phyloP scores from a whole-genome alignment of 1,139 yeast species.

The Debaryomyces psychrophilus region DNA sequence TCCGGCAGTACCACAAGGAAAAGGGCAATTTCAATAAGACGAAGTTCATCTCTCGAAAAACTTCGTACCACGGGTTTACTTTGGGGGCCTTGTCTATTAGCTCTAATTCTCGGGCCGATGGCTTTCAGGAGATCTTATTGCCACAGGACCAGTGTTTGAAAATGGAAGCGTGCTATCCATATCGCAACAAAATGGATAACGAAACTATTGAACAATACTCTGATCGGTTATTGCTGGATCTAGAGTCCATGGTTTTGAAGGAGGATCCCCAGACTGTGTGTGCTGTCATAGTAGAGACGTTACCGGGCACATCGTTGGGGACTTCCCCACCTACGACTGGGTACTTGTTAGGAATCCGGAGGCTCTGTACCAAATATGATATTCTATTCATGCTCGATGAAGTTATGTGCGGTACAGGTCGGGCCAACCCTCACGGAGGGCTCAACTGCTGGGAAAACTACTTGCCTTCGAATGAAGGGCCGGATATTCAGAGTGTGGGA shows the following conservation, averaged over 20 bases:
- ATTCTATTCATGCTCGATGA: slow-evolving; percentile 61
- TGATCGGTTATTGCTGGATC: slow-evolving; percentile 45
- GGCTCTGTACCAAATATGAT: slow-evolving; percentile 60
- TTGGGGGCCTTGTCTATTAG: slow-evolving; percentile 56
- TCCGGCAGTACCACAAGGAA: slow-evolving; percentile 58
- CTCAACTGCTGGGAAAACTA: slow-evolving; percentile 53
- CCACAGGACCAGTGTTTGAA: slow-evolving; percentile 48
- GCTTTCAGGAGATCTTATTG: slow-evolving; percentile 45
- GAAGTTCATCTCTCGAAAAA: slow-evolving; percentile 55
- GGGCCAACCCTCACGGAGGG: slow-evolving; percentile 37
- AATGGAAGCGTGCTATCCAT: slow-evolving; percentile 51
- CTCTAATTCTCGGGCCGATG: slow-evolving; percentile 44
- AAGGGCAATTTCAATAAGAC: slow-evolving; percentile 51
- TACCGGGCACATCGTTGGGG: slow-evolving; percentile 62
- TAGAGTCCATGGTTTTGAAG: slow-evolving; percentile 51
- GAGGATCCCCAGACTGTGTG: slow-evolving; percentile 58
- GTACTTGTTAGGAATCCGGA: slow-evolving; percentile 56
- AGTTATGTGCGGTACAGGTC: slow-evolving; percentile 69
- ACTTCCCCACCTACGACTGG: slow-evolving; percentile 60
- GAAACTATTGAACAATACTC: slow-evolving; percentile 55
- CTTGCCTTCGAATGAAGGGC: slow-evolving; percentile 51
- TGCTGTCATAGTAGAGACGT: slow-evolving; percentile 56
- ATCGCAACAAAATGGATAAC: slow-evolving; percentile 47
- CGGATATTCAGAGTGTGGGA: slow-evolving; percentile 64
- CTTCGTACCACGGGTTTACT: slow-evolving; percentile 63